These are phyloP conservation scores for Tephrocybe sp. DNA, from an alignment of 768 basidiomycete genomes.

Conservation along the genomic window DNA sequence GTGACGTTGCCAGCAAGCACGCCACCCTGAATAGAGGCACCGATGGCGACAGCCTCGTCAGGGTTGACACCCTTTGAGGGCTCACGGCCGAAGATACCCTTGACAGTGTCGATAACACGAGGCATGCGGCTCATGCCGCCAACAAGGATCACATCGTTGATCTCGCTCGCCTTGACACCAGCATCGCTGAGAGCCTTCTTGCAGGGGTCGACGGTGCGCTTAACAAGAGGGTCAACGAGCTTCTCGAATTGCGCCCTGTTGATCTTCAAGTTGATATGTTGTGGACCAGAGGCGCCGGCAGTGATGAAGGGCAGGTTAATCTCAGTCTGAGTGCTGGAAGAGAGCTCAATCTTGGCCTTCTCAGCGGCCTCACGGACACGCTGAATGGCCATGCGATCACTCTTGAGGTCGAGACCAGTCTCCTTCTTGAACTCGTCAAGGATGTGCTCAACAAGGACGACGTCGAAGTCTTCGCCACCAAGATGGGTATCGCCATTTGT, in stretches of 20 bases:
- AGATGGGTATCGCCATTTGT: constrained; percentile 99
- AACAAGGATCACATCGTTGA: constrained; percentile 96
- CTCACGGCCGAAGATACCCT: constrained; percentile 90
- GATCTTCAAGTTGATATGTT: constrained; percentile 94
- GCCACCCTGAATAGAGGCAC: constrained; percentile 97
- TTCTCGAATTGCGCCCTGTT: constrained; percentile 87
- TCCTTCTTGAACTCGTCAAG: constrained; percentile 95
- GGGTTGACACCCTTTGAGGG: constrained; percentile 99
- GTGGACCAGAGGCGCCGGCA: constrained; percentile 90
- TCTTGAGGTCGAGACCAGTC: constrained; percentile 71
- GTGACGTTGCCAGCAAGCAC: constrained; percentile 96
- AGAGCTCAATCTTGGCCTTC: constrained; percentile 99
- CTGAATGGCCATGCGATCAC: constrained; percentile 96
- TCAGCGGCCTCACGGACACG: constrained; percentile 99
- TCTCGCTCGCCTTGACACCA: constrained; percentile 87
- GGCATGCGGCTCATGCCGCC: constrained; percentile 99
- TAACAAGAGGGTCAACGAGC: constrained; percentile 78
- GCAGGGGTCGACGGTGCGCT: constrained; percentile 92
- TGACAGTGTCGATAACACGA: constrained; percentile 90
- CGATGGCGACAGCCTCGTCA: constrained; percentile 98
- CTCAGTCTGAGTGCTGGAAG: constrained; percentile 92
- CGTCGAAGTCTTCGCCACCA: constrained; percentile 95
- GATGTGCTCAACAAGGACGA: constrained; percentile 82
- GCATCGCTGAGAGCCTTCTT: constrained; percentile 96
- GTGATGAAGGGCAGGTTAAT: constrained; percentile 99